Base-by-base conservation (phyloP, 768 basidiomycete species). In the Fibroporia radiculosa region DNA sequence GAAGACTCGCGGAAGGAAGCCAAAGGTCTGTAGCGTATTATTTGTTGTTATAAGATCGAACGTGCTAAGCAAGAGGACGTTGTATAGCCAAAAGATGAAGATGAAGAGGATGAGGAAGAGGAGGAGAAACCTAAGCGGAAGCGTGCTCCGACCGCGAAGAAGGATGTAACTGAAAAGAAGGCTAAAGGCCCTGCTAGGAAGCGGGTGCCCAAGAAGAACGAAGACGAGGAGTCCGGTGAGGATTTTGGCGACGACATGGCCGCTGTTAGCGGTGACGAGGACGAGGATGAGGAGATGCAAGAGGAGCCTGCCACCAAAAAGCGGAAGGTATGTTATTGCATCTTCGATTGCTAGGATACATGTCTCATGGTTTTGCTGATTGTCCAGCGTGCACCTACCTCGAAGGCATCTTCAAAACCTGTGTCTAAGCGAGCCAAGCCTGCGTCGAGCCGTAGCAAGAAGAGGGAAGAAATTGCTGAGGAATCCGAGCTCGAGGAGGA, bases 101-200 rank as follows among this genome's bases (percentile, higher is more conserved):
- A 54, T 37, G 59, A 53, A 2, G 47, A 47, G 6, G 65, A 65
- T 28, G 65, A 66, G 37, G 66, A 57, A 24, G 56, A 57, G 27
- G 74, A 71, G 8, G 74, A 72, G 41, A 74, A 76, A 45, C 74
- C 78, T 10, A 74, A 74, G 61, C 77, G 75, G 66, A 74, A 73
- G 48, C 69, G 71, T 45, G 67, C 71, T 10, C 65, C 61, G n/a
- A n/a, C n/a, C n/a, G 48, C 47, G 18, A 58, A 60, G 35, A 59
- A 57, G 28, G 60, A 52, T 10, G 63, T 55, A 29, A 57, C 55
- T 4, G 67, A 66, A 41, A 66, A 67, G 51, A 76, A 73, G 58
- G 66, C 66, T 46, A 79, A 76, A 61, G 70, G 64, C 6, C 53
- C 68, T 18, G 56, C 71, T 13, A 78, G 75, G 53, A 72, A 65